A percentile compares a stretch with the other conserved stretches of the same genome.
Conservation (phyloP, 228 moss, liverwort and hornwort genomes). For the Sphagnum magellanicum region DNA sequence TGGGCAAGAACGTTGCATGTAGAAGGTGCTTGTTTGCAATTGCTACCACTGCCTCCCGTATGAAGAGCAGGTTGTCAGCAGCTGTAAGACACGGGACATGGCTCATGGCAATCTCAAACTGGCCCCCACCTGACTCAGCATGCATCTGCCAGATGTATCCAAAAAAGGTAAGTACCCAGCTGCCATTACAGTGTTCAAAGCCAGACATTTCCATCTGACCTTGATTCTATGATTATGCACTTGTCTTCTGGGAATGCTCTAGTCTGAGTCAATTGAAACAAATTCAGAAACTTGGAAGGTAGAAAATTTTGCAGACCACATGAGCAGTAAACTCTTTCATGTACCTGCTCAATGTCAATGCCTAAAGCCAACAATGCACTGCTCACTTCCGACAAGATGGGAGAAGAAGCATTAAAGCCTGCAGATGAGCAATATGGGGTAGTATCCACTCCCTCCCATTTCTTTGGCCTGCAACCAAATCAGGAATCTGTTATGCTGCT, state of each 20-base stretch:
- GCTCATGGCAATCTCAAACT: constrained; percentile 79
- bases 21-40: constrained; percentile 49
- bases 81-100: constrained; percentile 59
- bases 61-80: constrained; percentile 77
- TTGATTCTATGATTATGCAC: too few species aligned
- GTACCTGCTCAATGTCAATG: constrained; percentile 48
- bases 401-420: constrained; percentile 52
- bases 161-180: too few species aligned
- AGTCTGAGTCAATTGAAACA: too few species aligned
- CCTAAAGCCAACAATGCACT: constrained; percentile 42
- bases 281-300: too few species aligned
- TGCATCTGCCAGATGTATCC: constrained; percentile 47
- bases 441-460: constrained; percentile 69
- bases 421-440: constrained; percentile 73
- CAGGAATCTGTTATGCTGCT: neutral
- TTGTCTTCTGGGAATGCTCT: too few species aligned
- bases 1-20: constrained; percentile 85
- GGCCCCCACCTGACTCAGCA: constrained; percentile 80
- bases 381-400: constrained; percentile 48
- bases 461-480: constrained; percentile 25
- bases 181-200: too few species aligned
- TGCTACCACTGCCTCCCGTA: constrained; percentile 70
- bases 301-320: too few species aligned
- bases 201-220: too few species aligned
- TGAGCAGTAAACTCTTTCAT: too few species aligned